A percentile compares a stretch with the other conserved stretches of the same genome.
Conservation (phyloP, 1,139 yeast genomes). For the Geotrichum candidum region DNA sequence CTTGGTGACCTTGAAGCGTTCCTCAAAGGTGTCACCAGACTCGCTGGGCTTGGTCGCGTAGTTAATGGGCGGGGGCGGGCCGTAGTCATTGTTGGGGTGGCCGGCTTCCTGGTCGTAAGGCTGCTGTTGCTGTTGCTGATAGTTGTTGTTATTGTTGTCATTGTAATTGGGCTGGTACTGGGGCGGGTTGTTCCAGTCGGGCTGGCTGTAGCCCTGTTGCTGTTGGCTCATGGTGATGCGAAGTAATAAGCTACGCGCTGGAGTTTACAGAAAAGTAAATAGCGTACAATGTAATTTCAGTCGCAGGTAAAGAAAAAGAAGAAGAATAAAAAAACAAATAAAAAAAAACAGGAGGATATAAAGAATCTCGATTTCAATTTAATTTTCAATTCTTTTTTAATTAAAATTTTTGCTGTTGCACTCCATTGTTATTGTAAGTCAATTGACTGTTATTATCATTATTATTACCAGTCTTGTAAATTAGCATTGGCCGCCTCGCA, state of each 20-base stretch:
- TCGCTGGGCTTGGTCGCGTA: conserved; percentile 27
- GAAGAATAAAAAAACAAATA: background rate
- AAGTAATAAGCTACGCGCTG: background rate
- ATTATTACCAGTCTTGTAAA: too few species aligned
- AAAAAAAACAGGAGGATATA: background rate
- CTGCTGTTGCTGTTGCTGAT: conserved; percentile 20
- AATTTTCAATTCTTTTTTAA: too few species aligned
- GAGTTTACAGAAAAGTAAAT: background rate
- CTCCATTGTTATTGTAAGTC: too few species aligned
- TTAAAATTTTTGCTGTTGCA: too few species aligned
- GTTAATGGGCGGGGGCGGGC: conserved; percentile 24
- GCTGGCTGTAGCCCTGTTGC: background rate
- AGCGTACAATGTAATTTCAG: background rate
- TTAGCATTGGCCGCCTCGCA: too few species aligned
- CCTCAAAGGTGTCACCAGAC: conserved; percentile 49
- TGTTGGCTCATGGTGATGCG: background rate
- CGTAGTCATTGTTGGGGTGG: conserved; percentile 11
- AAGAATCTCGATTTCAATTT: too few species aligned
- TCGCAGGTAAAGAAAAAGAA: background rate
- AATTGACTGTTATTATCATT: too few species aligned
- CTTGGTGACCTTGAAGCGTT: conserved; percentile 59
- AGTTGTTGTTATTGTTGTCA: conserved; percentile 8
- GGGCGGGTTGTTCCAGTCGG: conserved; percentile 1
- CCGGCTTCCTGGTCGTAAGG: conserved; percentile 16
- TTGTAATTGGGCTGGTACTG: conserved; percentile 1